These are phyloP conservation scores for Arbutus unedo DNA, from an alignment of 148 eudicot genomes.

Conservation along the genomic window DNA sequence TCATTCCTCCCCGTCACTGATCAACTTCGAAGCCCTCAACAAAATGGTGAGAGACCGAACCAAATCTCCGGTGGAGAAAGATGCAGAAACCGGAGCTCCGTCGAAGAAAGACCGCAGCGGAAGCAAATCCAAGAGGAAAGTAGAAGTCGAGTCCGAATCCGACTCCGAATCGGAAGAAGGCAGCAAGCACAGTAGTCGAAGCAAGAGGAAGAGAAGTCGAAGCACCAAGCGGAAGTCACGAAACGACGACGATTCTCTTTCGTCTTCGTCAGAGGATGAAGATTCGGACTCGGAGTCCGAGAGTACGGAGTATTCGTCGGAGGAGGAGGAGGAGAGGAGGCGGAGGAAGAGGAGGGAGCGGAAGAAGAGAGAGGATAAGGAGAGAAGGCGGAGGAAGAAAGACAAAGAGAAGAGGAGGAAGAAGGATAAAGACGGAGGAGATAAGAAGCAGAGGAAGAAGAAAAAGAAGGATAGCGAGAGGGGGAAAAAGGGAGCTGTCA, in stretches of 20 bases:
- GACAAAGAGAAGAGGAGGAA: slow-evolving; percentile 22
- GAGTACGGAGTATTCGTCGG: slow-evolving; percentile 34
- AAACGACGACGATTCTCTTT: slow-evolving; percentile 28
- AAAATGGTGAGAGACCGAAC: slow-evolving; percentile 27
- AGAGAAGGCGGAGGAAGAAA: slow-evolving; percentile 20
- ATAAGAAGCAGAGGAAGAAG: slow-evolving; percentile 26
- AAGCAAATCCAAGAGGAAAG: slow-evolving; percentile 31
- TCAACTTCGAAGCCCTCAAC: neutral
- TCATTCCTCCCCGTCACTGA: neutral
- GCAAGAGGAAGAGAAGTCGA: slow-evolving; percentile 22
- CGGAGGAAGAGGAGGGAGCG: slow-evolving; percentile 12
- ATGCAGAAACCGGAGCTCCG: slow-evolving; percentile 18
- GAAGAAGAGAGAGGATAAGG: slow-evolving; percentile 23
- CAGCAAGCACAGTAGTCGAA: slow-evolving; percentile 24
- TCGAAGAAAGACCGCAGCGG: slow-evolving; percentile 17
- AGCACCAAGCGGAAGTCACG: slow-evolving; percentile 30
- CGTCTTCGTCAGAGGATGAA: slow-evolving; percentile 25
- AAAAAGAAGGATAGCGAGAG: slow-evolving; percentile 48
- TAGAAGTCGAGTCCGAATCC: slow-evolving; percentile 19
- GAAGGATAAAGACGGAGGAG: slow-evolving; percentile 25
- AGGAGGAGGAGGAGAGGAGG: slow-evolving; percentile 25
- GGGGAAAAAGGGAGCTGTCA: slow-evolving; percentile 71
- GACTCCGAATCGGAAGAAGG: slow-evolving; percentile 36
- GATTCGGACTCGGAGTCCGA: slow-evolving; percentile 32
- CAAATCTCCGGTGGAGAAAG: slow-evolving; percentile 22